A percentile compares a stretch with the other conserved stretches of the same genome.
Evolutionary conservation across 768 basidiomycete genomes (phyloP).

Genomic region (Pleurotus sapidus): DNA sequence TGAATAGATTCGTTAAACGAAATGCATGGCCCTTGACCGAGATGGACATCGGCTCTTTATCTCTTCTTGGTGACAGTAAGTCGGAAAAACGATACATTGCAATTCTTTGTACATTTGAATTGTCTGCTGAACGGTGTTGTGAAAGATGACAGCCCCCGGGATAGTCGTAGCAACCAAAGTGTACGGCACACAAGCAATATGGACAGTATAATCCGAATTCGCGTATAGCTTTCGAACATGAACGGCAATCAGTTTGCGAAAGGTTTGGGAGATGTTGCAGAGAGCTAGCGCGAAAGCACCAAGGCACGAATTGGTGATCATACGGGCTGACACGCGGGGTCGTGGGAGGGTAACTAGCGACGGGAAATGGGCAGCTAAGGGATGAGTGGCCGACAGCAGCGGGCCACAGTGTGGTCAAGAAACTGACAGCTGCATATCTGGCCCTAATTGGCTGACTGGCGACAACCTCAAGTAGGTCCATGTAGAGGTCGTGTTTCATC

Average conservation of each 20-base stretch:
- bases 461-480: slow-evolving; percentile 69
- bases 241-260: slow-evolving; percentile 48
- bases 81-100: slow-evolving; percentile 63
- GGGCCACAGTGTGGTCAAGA: slow-evolving; percentile 67
- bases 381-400: slow-evolving; percentile 63
- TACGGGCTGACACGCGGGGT: slow-evolving; percentile 27
- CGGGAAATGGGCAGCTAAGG: slow-evolving; percentile 51
- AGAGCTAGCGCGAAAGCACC: slow-evolving; percentile 43
- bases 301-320: slow-evolving; percentile 67
- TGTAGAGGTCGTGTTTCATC: slow-evolving; percentile 64
- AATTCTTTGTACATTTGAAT: slow-evolving; percentile 48
- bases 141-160: slow-evolving; percentile 58
- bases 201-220: slow-evolving; percentile 77
- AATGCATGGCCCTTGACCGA: slow-evolving; percentile 48
- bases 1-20: slow-evolving; percentile 63
- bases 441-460: slow-evolving; percentile 62
- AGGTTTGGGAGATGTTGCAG: slow-evolving; percentile 24
- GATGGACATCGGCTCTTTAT: slow-evolving; percentile 13
- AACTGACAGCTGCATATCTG: slow-evolving; percentile 49
- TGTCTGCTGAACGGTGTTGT: slow-evolving; percentile 47
- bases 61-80: slow-evolving; percentile 31
- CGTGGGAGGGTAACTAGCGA: slow-evolving; percentile 27
- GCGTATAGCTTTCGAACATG: slow-evolving; percentile 48
- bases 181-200: slow-evolving; percentile 65
- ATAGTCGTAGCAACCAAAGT: slow-evolving; percentile 78